These are phyloP conservation scores for Cordyceps militaris DNA, from an alignment of 2,329 filamentous ascomycete species.

Conservation along the genomic window DNA sequence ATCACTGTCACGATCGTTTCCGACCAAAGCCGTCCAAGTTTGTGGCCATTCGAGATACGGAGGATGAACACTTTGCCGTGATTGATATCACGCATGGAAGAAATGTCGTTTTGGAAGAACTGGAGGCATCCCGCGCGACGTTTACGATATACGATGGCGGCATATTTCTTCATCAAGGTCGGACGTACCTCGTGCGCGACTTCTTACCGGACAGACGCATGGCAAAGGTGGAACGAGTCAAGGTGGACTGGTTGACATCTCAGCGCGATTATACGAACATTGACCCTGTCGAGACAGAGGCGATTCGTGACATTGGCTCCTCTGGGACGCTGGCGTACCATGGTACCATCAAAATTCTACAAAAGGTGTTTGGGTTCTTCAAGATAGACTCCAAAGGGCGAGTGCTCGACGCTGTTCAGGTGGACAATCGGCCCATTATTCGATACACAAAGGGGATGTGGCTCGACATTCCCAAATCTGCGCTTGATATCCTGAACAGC, in stretches of 20 bases:
- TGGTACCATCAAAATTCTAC: constrained; percentile 76
- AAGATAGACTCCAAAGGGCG: constrained; percentile 83
- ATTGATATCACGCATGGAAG: constrained; percentile 77
- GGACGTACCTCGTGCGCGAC: constrained; percentile 84
- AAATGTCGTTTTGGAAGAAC: constrained; percentile 84
- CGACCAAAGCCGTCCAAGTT: constrained; percentile 74
- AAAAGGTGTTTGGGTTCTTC: constrained; percentile 93
- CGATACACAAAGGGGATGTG: constrained; percentile 86
- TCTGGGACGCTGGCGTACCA: constrained; percentile 70
- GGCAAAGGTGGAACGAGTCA: constrained; percentile 80
- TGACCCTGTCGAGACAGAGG: constrained; percentile 86
- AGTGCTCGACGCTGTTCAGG: constrained; percentile 84
- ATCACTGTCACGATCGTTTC: constrained; percentile 83
- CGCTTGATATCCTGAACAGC: constrained; percentile 69
- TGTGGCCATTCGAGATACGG: constrained; percentile 81
- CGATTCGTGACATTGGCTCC: constrained; percentile 62
- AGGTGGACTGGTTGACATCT: constrained; percentile 90
- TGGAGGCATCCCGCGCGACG: constrained; percentile 91
- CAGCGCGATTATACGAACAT: constrained; percentile 93
- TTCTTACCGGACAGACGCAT: constrained; percentile 74
- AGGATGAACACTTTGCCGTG: constrained; percentile 88
- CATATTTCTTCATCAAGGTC: constrained; percentile 95
- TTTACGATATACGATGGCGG: constrained; percentile 96
- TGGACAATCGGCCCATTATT: constrained; percentile 88
- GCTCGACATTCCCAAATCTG: constrained; percentile 78